These are phyloP conservation scores for Kwoniella dejecticola DNA, from an alignment of 768 basidiomycete genomes.

Conservation along the genomic window DNA sequence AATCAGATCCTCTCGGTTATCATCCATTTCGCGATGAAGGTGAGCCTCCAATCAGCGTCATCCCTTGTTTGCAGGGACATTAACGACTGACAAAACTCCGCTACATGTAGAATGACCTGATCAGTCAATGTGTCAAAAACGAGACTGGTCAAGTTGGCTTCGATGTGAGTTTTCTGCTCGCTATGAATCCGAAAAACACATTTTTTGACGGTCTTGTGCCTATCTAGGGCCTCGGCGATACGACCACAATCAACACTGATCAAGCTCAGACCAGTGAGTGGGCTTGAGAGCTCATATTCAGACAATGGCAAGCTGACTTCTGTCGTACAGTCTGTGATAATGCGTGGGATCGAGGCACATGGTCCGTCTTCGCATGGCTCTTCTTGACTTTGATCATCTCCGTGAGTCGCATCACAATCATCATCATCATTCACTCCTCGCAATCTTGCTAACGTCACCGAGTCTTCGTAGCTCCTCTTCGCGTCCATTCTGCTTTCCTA, in stretches of 20 bases:
- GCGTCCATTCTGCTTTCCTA: conserved; percentile 69
- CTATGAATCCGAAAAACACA: no score
- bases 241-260: conserved; percentile 17
- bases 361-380: conserved; percentile 68
- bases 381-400: conserved; percentile 60
- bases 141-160: conserved; percentile 12
- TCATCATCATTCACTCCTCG: no score
- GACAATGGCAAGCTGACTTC: background rate
- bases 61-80: no score
- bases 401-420: conserved; percentile 59
- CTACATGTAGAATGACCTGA: conserved; percentile 36
- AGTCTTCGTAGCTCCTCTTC: conserved; percentile 60
- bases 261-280: conserved; percentile 29
- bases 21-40: conserved; percentile 43
- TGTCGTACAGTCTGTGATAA: conserved; percentile 64
- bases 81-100: no score
- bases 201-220: no score
- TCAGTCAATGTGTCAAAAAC: conserved; percentile 41
- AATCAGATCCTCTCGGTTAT: conserved; percentile 37
- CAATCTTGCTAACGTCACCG: background rate
- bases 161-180: conserved; percentile 26
- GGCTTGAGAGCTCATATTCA: background rate
- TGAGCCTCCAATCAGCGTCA: conserved; percentile 16
- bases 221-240: conserved; percentile 21
- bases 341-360: conserved; percentile 68